These are phyloP conservation scores for Mycena rebaudengoi DNA, from an alignment of 768 basidiomycete genomes.

Conservation along the genomic window DNA sequence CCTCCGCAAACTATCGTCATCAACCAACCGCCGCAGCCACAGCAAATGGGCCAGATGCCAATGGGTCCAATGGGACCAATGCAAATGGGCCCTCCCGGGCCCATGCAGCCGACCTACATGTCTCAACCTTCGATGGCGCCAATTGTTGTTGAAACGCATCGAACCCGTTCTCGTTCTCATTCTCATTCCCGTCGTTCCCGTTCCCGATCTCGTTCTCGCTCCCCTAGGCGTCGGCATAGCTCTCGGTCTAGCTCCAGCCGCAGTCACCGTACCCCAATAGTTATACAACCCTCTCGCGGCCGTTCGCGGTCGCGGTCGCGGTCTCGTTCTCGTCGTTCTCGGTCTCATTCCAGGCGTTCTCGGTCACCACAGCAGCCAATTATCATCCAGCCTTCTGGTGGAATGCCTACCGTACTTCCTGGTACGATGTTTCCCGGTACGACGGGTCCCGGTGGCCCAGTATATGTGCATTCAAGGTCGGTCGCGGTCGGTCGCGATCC, in stretches of 20 bases:
- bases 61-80: too few species aligned
- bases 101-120: not conserved
- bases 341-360: too few species aligned
- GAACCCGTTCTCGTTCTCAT: slow-evolving; percentile 5
- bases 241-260: slow-evolving; percentile 8
- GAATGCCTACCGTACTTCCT: too few species aligned
- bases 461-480: not conserved
- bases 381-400: too few species aligned
- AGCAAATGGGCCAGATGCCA: not conserved
- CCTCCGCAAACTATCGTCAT: slow-evolving; percentile 22
- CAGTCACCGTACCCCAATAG: not conserved
- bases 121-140: slow-evolving; percentile 2
- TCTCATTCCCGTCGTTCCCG: slow-evolving; percentile 19
- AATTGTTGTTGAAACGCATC: not conserved
- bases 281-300: slow-evolving; percentile 15
- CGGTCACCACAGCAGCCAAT: too few species aligned
- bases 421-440: not conserved
- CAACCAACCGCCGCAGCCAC: slow-evolving; percentile 6
- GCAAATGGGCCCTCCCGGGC: too few species aligned
- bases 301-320: slow-evolving; percentile 18
- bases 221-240: too few species aligned
- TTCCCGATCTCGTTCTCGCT: slow-evolving; percentile 15
- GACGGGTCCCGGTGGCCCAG: not conserved
- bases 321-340: slow-evolving; percentile 15
- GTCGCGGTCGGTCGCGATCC: slow-evolving; percentile 1